Evolutionary conservation across 2,329 filamentous ascomycete genomes (phyloP), one percentile per base, ranked within the genome.

Genomic region (Helicocarpus griseus): DNA sequence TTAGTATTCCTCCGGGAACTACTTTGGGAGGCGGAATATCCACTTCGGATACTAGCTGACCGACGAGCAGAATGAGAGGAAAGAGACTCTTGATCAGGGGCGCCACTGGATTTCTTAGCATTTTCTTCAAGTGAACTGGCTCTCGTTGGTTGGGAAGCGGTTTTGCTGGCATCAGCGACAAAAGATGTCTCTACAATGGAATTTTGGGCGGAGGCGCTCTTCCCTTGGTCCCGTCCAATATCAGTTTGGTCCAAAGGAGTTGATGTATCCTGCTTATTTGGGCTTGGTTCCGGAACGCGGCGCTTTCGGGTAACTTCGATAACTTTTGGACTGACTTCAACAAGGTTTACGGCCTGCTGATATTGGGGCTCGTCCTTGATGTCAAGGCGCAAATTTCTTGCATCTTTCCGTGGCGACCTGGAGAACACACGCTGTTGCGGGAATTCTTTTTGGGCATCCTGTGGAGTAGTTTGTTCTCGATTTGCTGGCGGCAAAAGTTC

Each of bases 141-240:
- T 21, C 52, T 41, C 8, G 56, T 39, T 2, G 54, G 48, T 6
- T 35, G 48, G 35, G 48, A 53, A 19, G 39, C 39, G 21, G 43
- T n/a, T 17, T 40, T 53, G 50, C n/a, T 53, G 35, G 51, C 38
- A 26, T 53, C 35, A n/a, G 53, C 40, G 36, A 58, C 51, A 39
- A 58, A 58, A 1, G 56, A 51, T 6, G 56, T 58, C 33, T 58
- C 56, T 8, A 58, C 56, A 36, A 58, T 56, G 11, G 43, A 49
- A 8, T 46, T 44, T 40, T 51, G 35, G 21, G 24, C 26, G 17
- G 21, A 36, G 6, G 13, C 29, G 17, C 26, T 21, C 4, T 35
- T 19, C 6, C 5, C 21, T 35, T 47, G 29, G 26, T 7, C 19
- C 6, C 28, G 31, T n/a, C 31, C 22, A 6, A 14, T 8, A 19